Evolutionary conservation across 495 filamentous ascomycete species (phyloP).

Genomic region (Aspergillus nidulans): DNA sequence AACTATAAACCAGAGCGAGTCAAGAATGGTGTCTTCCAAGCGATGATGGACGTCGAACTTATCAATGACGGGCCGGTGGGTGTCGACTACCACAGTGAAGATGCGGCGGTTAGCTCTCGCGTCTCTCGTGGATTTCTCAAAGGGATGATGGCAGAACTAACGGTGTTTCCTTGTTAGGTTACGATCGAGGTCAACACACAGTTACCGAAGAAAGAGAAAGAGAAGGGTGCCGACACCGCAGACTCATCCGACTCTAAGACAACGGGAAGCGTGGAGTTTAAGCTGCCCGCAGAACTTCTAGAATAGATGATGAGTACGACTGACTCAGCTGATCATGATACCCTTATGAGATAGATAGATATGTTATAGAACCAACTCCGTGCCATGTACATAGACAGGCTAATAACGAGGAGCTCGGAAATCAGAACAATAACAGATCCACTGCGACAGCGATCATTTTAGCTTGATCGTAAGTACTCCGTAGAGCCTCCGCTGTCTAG

Average conservation of each 20-base stretch:
- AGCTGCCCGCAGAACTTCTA: conserved; percentile 37
- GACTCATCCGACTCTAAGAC: conserved; percentile 1
- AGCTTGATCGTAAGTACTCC: conserved; percentile 9
- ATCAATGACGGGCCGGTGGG: conserved; percentile 94
- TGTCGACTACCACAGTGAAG: conserved; percentile 60
- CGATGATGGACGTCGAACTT: conserved; percentile 96
- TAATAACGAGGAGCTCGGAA: neutral
- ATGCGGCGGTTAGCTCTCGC: conserved; percentile 56
- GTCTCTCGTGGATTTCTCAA: conserved; percentile 26
- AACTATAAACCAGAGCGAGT: conserved; percentile 72
- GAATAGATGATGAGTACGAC: conserved; percentile 20
- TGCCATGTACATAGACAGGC: neutral
- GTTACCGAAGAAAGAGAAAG: conserved; percentile 53
- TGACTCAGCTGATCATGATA: conserved; percentile 1
- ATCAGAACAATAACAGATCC: conserved; percentile 7
- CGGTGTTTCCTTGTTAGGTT: conserved; percentile 41
- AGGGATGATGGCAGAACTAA: conserved; percentile 13
- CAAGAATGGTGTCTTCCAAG: conserved; percentile 92
- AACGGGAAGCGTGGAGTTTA: conserved; percentile 28
- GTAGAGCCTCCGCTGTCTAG: conserved; percentile 4
- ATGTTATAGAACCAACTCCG: neutral
- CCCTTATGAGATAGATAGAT: conserved; percentile 13
- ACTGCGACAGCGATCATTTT: conserved; percentile 12
- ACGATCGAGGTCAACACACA: conserved; percentile 63
- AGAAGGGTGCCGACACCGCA: conserved; percentile 26